These are phyloP conservation scores for Fusarium odoratissimum DNA, from an alignment of 2,329 filamentous ascomycete species.

Conservation along the genomic window DNA sequence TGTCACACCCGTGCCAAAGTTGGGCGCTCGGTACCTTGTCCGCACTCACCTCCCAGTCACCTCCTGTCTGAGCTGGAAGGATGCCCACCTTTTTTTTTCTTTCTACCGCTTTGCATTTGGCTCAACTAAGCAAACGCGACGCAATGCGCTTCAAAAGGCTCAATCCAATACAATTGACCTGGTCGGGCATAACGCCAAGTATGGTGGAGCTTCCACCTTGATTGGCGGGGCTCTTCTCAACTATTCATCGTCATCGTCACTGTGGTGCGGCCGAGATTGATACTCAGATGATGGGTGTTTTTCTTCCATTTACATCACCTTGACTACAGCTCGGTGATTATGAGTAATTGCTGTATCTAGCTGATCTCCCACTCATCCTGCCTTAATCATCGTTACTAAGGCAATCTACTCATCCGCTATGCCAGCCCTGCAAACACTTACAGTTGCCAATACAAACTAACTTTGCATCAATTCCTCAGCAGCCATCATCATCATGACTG, in stretches of 20 bases:
- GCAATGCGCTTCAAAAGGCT: conserved; percentile 26
- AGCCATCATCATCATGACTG: conserved; percentile 39
- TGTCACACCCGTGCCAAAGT: conserved; percentile 40
- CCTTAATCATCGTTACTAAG: neutral
- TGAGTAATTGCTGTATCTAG: conserved; percentile 11
- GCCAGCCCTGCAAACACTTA: neutral
- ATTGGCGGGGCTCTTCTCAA: conserved; percentile 42
- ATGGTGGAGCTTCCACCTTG: conserved; percentile 41
- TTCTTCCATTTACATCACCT: conserved; percentile 16
- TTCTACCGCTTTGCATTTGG: conserved; percentile 12
- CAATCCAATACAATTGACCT: conserved; percentile 36
- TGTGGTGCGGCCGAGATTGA: conserved; percentile 32
- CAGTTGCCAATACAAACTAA: conserved; percentile 7
- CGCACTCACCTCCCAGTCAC: conserved; percentile 16
- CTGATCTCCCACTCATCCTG: neutral
- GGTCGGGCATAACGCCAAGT: conserved; percentile 41
- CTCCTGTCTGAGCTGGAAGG: conserved; percentile 2
- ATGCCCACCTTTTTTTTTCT: conserved; percentile 28
- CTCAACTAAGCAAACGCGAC: conserved; percentile 35
- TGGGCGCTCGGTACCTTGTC: conserved; percentile 38
- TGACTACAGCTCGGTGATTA: neutral
- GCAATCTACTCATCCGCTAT: neutral
- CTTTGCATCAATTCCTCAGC: conserved; percentile 19
- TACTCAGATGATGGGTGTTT: conserved; percentile 13
- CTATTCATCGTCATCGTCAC: conserved; percentile 46